phyloP scores from a whole-genome alignment of 148 eudicot genomes.

The Pouteria glomerata region DNA sequence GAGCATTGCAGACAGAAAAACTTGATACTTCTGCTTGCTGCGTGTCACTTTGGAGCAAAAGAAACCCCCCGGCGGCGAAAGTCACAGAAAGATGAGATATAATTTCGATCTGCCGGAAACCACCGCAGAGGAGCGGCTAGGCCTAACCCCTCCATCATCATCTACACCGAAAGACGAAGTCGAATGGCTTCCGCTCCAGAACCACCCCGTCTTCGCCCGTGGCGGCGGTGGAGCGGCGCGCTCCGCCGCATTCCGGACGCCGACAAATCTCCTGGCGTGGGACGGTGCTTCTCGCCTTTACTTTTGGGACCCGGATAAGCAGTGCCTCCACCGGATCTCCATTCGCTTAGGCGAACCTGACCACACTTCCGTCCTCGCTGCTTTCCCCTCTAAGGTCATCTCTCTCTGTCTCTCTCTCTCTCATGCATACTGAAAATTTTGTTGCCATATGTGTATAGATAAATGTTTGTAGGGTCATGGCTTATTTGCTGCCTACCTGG shows the following conservation, averaged over 20 bases:
- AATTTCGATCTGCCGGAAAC: constrained; percentile 39
- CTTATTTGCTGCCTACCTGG: not conserved
- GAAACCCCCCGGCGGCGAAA: not conserved
- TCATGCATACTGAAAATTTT: not conserved
- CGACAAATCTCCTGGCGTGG: constrained; percentile 69
- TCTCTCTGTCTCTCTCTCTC: not conserved
- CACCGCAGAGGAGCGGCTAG: constrained; percentile 10
- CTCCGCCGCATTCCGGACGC: constrained; percentile 9
- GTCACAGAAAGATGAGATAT: constrained; percentile 35
- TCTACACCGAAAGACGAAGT: constrained; percentile 36
- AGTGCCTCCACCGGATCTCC: constrained; percentile 56
- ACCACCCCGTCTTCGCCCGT: constrained; percentile 55
- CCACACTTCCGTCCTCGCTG: constrained; percentile 50
- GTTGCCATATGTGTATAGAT: no score
- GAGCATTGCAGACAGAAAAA: no score
- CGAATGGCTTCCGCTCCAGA: constrained; percentile 75
- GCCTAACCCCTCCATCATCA: constrained; percentile 17
- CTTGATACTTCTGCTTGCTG: no score
- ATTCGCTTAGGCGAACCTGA: constrained; percentile 69
- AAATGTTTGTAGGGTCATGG: not conserved
- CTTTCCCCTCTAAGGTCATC: constrained; percentile 77
- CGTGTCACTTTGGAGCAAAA: no score
- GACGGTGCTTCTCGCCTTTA: constrained; percentile 81
- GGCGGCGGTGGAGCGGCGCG: constrained; percentile 6
- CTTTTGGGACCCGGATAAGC: constrained; percentile 53